Percentiles rank a stretch among this genome's conserved stretches.
phyloP scores from a whole-genome alignment of 192 early-diverging fungal species.

The Backusella australiensis region DNA sequence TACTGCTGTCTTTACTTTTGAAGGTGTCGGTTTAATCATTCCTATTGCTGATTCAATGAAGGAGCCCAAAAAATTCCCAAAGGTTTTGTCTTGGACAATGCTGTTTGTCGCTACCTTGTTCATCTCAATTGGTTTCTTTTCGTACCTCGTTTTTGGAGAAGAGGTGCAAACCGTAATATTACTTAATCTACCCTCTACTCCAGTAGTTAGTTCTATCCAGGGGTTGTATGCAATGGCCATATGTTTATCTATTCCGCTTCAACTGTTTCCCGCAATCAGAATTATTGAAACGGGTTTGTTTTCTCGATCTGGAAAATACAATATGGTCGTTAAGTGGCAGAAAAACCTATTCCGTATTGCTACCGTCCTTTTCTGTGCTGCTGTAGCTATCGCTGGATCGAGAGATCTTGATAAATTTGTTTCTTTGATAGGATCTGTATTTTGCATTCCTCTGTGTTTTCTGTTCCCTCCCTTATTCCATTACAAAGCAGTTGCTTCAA shows the following conservation, averaged over 20 bases:
- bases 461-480: slow-evolving; percentile 79
- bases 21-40: slow-evolving; percentile 75
- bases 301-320: slow-evolving; percentile 51
- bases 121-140: slow-evolving; percentile 43
- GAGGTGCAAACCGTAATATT: slow-evolving; percentile 71
- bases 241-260: slow-evolving; percentile 69
- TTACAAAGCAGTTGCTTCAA: slow-evolving; percentile 43
- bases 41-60: slow-evolving; percentile 57
- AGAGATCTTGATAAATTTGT: slow-evolving; percentile 71
- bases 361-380: slow-evolving; percentile 52
- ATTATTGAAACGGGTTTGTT: slow-evolving; percentile 67
- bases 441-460: slow-evolving; percentile 70
- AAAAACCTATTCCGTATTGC: slow-evolving; percentile 64
- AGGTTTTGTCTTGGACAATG: slow-evolving; percentile 45
- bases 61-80: slow-evolving; percentile 55
- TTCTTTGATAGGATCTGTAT: slow-evolving; percentile 53
- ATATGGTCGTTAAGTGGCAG: slow-evolving; percentile 62
- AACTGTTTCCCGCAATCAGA: slow-evolving; percentile 66
- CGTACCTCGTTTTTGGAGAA: slow-evolving; percentile 65
- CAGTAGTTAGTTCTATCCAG: slow-evolving; percentile 54
- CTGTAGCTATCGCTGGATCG: slow-evolving; percentile 56
- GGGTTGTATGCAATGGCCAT: slow-evolving; percentile 73
- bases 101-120: slow-evolving; percentile 42
- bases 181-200: slow-evolving; percentile 58
- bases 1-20: slow-evolving; percentile 91